Evolutionary conservation across 257 asterid genomes (phyloP).

Genomic region (Buddleja alternifolia): DNA sequence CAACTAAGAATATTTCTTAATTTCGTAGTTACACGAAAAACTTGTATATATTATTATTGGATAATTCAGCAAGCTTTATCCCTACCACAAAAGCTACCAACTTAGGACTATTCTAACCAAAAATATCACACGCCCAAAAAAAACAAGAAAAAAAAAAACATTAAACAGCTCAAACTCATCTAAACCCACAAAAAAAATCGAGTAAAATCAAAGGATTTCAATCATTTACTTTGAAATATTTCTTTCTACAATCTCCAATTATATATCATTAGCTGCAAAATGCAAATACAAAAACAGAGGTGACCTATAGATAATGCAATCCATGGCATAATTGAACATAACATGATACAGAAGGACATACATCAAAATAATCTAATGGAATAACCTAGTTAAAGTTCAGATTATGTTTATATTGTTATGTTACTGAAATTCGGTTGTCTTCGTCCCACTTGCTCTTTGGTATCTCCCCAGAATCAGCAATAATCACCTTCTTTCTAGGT

Average conservation of each 20-base stretch:
- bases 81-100: too few relatives aligned
- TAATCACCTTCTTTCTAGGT: slow-evolving; percentile 83
- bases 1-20: too few relatives aligned
- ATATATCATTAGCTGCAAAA: slow-evolving; percentile 7
- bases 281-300: background rate
- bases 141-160: too few relatives aligned
- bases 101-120: too few relatives aligned
- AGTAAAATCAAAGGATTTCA: too few relatives aligned
- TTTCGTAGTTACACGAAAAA: too few relatives aligned
- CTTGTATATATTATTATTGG: too few relatives aligned
- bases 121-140: too few relatives aligned
- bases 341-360: slow-evolving; percentile 36
- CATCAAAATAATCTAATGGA: slow-evolving; percentile 12
- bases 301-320: slow-evolving; percentile 3
- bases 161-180: too few relatives aligned
- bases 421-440: slow-evolving; percentile 41
- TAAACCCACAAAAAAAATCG: too few relatives aligned
- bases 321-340: slow-evolving; percentile 10
- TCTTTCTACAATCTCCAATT: background rate
- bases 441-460: slow-evolving; percentile 87
- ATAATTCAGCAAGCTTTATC: too few relatives aligned
- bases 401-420: slow-evolving; percentile 17
- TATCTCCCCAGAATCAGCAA: slow-evolving; percentile 86
- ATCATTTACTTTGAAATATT: background rate
- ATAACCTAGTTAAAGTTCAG: slow-evolving; percentile 34